Base-by-base conservation (phyloP, 495 filamentous ascomycete species). In the Neurospora sp. region DNA sequence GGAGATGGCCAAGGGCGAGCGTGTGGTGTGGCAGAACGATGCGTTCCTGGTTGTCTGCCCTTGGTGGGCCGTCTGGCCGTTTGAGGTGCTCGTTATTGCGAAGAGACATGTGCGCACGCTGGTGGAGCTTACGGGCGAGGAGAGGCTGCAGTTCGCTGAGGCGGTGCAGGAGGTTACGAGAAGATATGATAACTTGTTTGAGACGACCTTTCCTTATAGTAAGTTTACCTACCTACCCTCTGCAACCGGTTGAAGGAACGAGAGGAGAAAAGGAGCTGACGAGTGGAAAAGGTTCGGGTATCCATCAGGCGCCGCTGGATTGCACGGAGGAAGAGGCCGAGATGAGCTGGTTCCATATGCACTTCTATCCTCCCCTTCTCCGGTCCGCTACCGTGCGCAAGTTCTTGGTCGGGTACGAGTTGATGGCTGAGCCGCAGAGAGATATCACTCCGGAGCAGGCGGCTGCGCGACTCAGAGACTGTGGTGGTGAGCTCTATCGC, bases 371-470 rank as follows among this genome's bases (percentile, higher is more conserved):
- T 18, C 96, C 96, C 9, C 85, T 99, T 46, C 86, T 99, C 75
- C 89, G 96, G 59, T 97, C 94, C 74, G 96, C 96, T 12, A 95
- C 93, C 6, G 96, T 99, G 40, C 89, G 91, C 73, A 99, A 99
- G 85, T 99, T 98, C 83, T 78, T 97, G 48, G 96, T 98, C 38
- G 96, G 96, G 71, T 97, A 94, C 80, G 94, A 99, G 82, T 83
- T 99, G 85, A 89, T 99, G 90, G 96, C 92, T 3, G 96, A 99
- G 82, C 96, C 96, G 37, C 96, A 99, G 81, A 89, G 96, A 69
- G 96, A 99, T 80, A 99, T 99, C 78, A 99, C 96, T 2, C 94
- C 96, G 0, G 96, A 99, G 81, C 96, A 99, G 81, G 96, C 96
- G 14, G 93, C 96, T 38, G 90, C 89, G 39, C 88, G 89, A 44